These are phyloP conservation scores for Boletus semigastroideus DNA, from an alignment of 1,284 basidiomycete species.

Conservation along the genomic window DNA sequence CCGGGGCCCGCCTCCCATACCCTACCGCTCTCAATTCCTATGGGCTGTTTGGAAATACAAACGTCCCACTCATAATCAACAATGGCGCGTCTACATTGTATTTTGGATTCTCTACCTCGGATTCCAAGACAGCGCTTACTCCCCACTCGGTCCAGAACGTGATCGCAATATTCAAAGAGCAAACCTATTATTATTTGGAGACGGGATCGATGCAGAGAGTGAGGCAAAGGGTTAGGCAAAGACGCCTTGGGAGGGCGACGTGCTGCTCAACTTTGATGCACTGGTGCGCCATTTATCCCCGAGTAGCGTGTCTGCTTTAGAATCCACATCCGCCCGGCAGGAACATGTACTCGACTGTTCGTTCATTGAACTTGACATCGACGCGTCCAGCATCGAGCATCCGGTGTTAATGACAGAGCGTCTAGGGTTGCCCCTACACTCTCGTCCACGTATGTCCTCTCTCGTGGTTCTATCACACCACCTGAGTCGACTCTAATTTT, in stretches of 20 bases:
- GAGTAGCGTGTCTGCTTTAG: background rate
- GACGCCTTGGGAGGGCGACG: conserved; percentile 88
- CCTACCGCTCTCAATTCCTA: conserved; percentile 38
- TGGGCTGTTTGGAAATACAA: conserved; percentile 40
- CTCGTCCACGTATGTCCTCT: conserved; percentile 68
- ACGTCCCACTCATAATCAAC: conserved; percentile 84
- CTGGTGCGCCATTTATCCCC: conserved; percentile 58
- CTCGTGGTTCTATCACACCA: background rate
- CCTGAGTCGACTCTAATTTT: background rate
- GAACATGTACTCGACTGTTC: conserved; percentile 94
- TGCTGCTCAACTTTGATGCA: conserved; percentile 86
- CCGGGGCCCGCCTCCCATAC: conserved; percentile 21
- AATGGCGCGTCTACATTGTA: conserved; percentile 88
- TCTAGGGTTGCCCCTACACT: conserved; percentile 87
- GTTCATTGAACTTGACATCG: conserved; percentile 85
- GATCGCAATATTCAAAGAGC: conserved; percentile 83
- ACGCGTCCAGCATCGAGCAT: conserved; percentile 78
- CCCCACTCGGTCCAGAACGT: conserved; percentile 69
- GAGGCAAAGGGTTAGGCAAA: conserved; percentile 76
- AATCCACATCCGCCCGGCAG: conserved; percentile 43
- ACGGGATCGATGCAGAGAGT: conserved; percentile 81
- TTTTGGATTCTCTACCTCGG: conserved; percentile 77
- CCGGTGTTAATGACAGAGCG: conserved; percentile 95
- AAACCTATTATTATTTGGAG: conserved; percentile 82
- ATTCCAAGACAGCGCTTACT: conserved; percentile 25